Evolutionary conservation across 2,329 filamentous ascomycete genomes (phyloP).

Genomic region (Xylariaceae sp.): DNA sequence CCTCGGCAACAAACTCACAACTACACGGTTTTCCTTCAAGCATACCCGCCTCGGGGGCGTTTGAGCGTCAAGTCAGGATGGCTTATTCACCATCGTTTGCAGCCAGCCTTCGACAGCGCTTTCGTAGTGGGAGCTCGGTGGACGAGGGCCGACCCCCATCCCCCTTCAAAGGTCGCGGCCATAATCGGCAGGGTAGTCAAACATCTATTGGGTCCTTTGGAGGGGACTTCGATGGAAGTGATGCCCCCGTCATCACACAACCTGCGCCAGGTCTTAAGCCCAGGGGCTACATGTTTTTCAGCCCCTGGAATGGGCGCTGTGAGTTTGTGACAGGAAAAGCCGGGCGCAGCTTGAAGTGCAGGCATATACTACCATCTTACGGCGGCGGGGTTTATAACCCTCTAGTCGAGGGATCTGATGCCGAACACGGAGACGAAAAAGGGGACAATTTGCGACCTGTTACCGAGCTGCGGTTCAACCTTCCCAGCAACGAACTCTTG

Average conservation of each 20-base stretch:
- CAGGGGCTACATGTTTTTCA: constrained; percentile 77
- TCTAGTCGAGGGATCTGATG: constrained; percentile 48
- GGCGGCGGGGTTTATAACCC: constrained; percentile 50
- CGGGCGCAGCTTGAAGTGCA: constrained; percentile 77
- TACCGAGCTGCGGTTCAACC: constrained; percentile 89
- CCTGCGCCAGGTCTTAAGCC: constrained; percentile 59
- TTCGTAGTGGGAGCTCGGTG: constrained; percentile 47
- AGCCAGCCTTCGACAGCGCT: constrained; percentile 53
- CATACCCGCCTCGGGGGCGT: constrained; percentile 43
- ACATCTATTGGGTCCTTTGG: constrained; percentile 46
- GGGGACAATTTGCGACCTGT: constrained; percentile 51
- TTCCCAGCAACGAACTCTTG: constrained; percentile 67
- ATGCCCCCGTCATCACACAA: constrained; percentile 47
- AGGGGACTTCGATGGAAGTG: constrained; percentile 39
- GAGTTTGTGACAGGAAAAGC: constrained; percentile 81
- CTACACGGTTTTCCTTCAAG: constrained; percentile 16
- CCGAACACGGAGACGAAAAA: constrained; percentile 42
- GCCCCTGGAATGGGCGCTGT: constrained; percentile 87
- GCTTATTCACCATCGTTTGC: constrained; percentile 59
- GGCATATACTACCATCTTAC: constrained; percentile 67
- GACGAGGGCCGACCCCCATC: constrained; percentile 40
- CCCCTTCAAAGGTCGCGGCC: constrained; percentile 33
- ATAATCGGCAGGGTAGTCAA: constrained; percentile 42
- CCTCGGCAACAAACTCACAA: constrained; percentile 25
- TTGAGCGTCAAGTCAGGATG: constrained; percentile 65